Conservation (phyloP, 2,329 filamentous ascomycete genomes). For the Boeremia lycopersici region DNA sequence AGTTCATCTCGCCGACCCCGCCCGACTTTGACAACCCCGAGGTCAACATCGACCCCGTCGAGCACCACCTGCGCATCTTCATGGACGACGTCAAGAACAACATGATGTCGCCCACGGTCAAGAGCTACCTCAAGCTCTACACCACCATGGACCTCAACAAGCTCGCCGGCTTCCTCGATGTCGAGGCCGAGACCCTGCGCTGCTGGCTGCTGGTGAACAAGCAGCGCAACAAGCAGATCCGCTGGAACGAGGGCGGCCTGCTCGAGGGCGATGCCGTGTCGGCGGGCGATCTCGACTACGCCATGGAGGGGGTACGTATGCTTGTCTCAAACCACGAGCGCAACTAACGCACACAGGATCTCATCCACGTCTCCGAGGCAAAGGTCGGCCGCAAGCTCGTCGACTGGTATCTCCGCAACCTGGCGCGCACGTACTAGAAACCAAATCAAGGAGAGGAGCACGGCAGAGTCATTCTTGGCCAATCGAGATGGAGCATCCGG, state of each 20-base stretch:
- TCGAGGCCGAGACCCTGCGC: conserved; percentile 93
- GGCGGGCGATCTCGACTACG: conserved; percentile 95
- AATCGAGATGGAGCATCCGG: conserved; percentile 41
- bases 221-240: conserved; percentile 94
- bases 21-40: conserved; percentile 98
- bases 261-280: conserved; percentile 92
- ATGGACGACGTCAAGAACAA: conserved; percentile 99
- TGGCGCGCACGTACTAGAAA: conserved; percentile 86
- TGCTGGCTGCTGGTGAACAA: conserved; percentile 97
- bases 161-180: conserved; percentile 94
- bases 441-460: conserved; percentile 1
- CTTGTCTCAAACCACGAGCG: not conserved
- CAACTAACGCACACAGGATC: conserved; percentile 64
- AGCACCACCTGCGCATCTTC: conserved; percentile 97
- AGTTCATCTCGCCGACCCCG: conserved; percentile 97
- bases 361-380: conserved; percentile 98
- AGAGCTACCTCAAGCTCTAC: conserved; percentile 98
- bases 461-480: conserved; percentile 16
- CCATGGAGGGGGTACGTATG: conserved; percentile 84
- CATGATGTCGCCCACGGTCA: conserved; percentile 96
- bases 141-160: conserved; percentile 99
- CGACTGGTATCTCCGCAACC: conserved; percentile 98
- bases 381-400: conserved; percentile 97
- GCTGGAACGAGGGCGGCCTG: conserved; percentile 89
- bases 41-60: conserved; percentile 93